Percentiles rank a stretch among this genome's conserved stretches.
Evolutionary conservation across 495 filamentous ascomycete species (phyloP).

Genomic region (Durotheca rogersii): DNA sequence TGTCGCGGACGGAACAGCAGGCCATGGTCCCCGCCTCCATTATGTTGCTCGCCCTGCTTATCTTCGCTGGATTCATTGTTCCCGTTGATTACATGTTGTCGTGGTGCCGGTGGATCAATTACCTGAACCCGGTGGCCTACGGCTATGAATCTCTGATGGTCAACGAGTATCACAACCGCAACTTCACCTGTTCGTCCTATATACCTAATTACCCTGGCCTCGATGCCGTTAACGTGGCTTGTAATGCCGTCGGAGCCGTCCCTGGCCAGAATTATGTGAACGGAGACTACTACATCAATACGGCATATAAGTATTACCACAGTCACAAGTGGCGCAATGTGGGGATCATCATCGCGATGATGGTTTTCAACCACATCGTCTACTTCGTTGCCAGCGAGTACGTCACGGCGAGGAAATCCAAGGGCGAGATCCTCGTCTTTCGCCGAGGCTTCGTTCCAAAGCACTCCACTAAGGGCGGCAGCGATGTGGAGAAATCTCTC

Average conservation of each 20-base stretch:
- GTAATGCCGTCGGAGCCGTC: slow-evolving; percentile 61
- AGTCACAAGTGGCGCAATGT: slow-evolving; percentile 76
- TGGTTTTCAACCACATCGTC: slow-evolving; percentile 59
- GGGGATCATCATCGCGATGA: slow-evolving; percentile 74
- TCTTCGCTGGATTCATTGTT: slow-evolving; percentile 83
- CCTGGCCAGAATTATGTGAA: slow-evolving; percentile 54
- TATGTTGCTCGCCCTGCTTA: slow-evolving; percentile 66
- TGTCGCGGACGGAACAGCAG: slow-evolving; percentile 68
- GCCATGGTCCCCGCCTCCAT: slow-evolving; percentile 72
- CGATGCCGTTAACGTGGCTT: slow-evolving; percentile 48
- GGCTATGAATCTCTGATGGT: slow-evolving; percentile 74
- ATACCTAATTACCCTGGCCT: slow-evolving; percentile 55
- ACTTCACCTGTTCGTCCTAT: slow-evolving; percentile 63
- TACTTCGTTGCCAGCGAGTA: slow-evolving; percentile 75
- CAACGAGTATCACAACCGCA: slow-evolving; percentile 74
- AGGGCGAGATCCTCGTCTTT: slow-evolving; percentile 89
- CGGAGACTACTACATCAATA: slow-evolving; percentile 67
- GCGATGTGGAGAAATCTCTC: slow-evolving; percentile 50
- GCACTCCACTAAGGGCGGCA: slow-evolving; percentile 52
- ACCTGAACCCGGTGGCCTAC: slow-evolving; percentile 80
- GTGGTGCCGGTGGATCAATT: slow-evolving; percentile 80
- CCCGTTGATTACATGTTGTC: slow-evolving; percentile 71
- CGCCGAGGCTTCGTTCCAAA: slow-evolving; percentile 68
- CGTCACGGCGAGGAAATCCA: slow-evolving; percentile 72
- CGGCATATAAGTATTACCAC: slow-evolving; percentile 59